Base-by-base conservation (phyloP, 306 rosid genomes). In the Citrullus amarus region DNA sequence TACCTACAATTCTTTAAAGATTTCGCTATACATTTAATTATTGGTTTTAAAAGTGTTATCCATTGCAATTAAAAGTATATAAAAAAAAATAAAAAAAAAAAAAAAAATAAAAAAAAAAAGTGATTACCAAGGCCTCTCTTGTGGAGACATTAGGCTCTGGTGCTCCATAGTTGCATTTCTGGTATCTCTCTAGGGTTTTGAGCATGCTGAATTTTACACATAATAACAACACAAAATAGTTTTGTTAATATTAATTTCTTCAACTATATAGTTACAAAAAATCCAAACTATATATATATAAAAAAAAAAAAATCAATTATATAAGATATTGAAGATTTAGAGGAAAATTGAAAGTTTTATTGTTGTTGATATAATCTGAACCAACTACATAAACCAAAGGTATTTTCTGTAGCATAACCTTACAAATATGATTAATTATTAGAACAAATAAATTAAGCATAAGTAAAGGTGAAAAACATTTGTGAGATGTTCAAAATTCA, bases 181-280 rank as follows among this genome's bases (percentile, higher is more conserved):
- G 98, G 81, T 96, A 96, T 89, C 93, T 91, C 86, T 96, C 99
- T n/a, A 96, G 91, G n/a, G 99, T 90, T 88, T 91, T 93, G 82
- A 92, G 96, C 99, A 91, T 92, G 96, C 99, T 96, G 88, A 43
- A 51, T 56, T 20, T 30, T 44, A 56, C 51, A 68, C 9, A 38
- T 44, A 71, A 34, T 60, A n/a, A 34, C 28, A 72, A 44, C 18
- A 68, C 30, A 6, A 57, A 38, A 65, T 12, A 0, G 0, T 70
- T 30, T 34, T 65, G 39, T 39, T 51, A 51, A 51, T 51, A 51
- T 1, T 51, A 51, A 51, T 51, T 51, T 51, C 6, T n/a, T 6
- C 56, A 51, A 51, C 8, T 15, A 53, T 15, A 6, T 53, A 53
- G 12, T 48, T 3, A 48, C 11, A 1, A 48, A 25, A 25, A 25